Percentiles rank a stretch among this genome's conserved stretches.
Evolutionary conservation across 257 asterid genomes (phyloP).

Genomic region (Fraxinus cuspidata): DNA sequence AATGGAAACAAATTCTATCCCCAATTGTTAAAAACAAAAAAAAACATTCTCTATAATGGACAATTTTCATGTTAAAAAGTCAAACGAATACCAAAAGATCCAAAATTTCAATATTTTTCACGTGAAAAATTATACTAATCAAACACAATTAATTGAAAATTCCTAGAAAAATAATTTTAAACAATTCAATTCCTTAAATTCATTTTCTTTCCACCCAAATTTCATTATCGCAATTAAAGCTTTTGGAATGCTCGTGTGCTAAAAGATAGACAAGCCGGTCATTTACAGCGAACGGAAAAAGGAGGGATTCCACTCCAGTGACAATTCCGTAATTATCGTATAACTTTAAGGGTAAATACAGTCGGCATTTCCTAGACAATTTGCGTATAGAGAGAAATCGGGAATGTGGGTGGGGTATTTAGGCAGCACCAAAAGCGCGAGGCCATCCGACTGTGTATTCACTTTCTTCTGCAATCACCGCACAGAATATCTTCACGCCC

Average conservation of each 20-base stretch:
- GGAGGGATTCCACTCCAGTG: constrained; percentile 31
- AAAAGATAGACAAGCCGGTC: neutral
- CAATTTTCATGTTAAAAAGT: no score
- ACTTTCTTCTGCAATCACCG: constrained; percentile 1
- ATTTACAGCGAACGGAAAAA: constrained; percentile 27
- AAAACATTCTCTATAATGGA: no score
- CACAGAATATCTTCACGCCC: constrained; percentile 16
- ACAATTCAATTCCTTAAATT: no score
- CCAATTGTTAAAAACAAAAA: no score
- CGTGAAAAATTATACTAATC: no score
- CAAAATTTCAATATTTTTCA: no score
- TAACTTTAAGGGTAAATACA: neutral
- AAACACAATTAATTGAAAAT: no score
- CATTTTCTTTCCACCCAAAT: no score
- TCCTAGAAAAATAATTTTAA: no score
- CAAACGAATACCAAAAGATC: no score
- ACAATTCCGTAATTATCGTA: constrained; percentile 19
- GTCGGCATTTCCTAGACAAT: constrained; percentile 17
- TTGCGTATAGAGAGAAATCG: constrained; percentile 10
- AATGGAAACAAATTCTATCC: no score
- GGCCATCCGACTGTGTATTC: constrained; percentile 13
- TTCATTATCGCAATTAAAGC: neutral
- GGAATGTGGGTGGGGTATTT: constrained; percentile 24
- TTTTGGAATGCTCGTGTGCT: constrained; percentile 2
- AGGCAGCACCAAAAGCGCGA: constrained; percentile 60